Conservation (phyloP, 108 stramenopile genomes). For the Nannochloropsis oceanica region DNA sequence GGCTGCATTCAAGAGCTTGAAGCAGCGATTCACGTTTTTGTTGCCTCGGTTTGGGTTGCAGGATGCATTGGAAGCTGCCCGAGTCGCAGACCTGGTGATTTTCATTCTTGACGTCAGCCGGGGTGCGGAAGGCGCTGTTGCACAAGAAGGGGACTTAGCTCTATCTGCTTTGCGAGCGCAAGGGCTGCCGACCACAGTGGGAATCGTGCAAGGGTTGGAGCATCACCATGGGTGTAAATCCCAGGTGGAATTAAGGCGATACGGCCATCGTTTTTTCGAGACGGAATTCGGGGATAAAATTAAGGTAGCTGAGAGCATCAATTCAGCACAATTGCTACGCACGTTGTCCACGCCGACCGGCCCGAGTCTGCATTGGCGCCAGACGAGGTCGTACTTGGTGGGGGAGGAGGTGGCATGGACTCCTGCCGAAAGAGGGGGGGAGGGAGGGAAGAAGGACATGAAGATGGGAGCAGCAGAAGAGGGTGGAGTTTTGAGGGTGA, state of each 20-base stretch:
- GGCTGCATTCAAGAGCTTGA: constrained; percentile 50
- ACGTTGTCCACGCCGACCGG: constrained; percentile 39
- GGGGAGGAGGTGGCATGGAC: constrained; percentile 55
- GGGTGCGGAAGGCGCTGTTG: constrained; percentile 33
- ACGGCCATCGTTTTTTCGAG: constrained; percentile 35
- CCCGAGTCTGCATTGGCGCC: constrained; percentile 36
- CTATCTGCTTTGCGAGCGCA: constrained; percentile 78
- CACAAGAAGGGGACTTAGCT: constrained; percentile 56
- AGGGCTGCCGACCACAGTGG: constrained; percentile 77
- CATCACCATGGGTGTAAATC: constrained; percentile 2
- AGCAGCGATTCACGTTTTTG: constrained; percentile 63
- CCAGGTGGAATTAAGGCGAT: constrained; percentile 14
- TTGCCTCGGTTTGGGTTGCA: constrained; percentile 52
- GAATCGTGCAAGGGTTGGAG: constrained; percentile 49
- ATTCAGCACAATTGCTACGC: constrained; percentile 34
- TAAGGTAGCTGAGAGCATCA: constrained; percentile 30
- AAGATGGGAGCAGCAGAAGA: constrained; percentile 35
- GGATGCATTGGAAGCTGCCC: constrained; percentile 59
- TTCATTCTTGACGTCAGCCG: constrained; percentile 64
- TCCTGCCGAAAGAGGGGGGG: constrained; percentile 53
- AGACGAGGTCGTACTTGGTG: constrained; percentile 56
- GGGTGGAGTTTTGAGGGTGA: constrained; percentile 49
- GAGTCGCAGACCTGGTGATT: constrained; percentile 66
- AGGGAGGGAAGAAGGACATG: constrained; percentile 42
- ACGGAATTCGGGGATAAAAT: constrained; percentile 38